Evolutionary conservation across 768 basidiomycete genomes (phyloP), one percentile per base, ranked within the genome.

Genomic region (Boletales sp.): DNA sequence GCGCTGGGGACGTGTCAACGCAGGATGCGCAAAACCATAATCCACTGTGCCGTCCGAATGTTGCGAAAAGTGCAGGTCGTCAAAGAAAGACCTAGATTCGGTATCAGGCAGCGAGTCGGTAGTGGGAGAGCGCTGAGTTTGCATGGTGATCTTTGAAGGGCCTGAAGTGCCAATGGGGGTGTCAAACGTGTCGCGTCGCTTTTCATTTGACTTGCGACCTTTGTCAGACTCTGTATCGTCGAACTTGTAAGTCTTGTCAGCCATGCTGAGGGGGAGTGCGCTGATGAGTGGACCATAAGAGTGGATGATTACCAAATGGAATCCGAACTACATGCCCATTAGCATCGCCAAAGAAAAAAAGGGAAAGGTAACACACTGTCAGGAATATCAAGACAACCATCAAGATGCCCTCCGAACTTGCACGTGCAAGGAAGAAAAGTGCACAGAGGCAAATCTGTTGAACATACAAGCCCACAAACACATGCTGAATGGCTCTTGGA

Each of bases 381-480:
- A 92, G 51, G 18, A 83, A 69, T 54, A 97, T 90, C 48, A 99
- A 72, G 6, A 94, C 81, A 27, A 97, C 65, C 89, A 91, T 91
- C 45, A 97, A 67, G 29, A 78, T 83, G 10, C 86, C 97, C 67
- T 97, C 79, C 0, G 88, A 76, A 0, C 88, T 48, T 1, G 90
- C 82, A 24, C 77, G 74, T 1, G 86, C 81, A 8, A 99, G 77
- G 85, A 99, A 97, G 80, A 98, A 97, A 53, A 97, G 71, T 4
- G 88, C 90, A 30, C 80, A 78, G 32, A 97, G 73, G 64, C 89
- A 93, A 43, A 97, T 61, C 42, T 97, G 86, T 65, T 94, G 82
- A 40, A 99, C 77, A 64, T 99, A 99, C 64, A 98, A 60, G 4
- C 95, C 97, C 18, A 94, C 91, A 56, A 98, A 97, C 29, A 95